Evolutionary conservation across 1,284 basidiomycete genomes (phyloP).

Genomic region (Sporisorium sorghi): DNA sequence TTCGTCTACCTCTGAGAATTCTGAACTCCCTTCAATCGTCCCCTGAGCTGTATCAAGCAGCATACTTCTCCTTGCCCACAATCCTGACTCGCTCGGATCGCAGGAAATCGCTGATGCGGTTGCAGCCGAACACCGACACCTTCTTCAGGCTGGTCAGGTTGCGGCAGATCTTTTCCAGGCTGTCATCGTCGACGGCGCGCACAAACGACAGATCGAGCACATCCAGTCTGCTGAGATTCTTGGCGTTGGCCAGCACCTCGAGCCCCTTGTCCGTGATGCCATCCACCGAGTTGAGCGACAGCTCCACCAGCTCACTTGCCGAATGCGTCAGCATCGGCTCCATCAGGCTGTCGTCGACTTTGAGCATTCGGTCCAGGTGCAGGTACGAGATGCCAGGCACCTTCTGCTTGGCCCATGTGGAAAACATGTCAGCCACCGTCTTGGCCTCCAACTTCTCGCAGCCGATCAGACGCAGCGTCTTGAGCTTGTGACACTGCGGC

Average conservation of each 20-base stretch:
- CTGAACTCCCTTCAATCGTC: background rate
- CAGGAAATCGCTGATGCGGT: conserved; percentile 58
- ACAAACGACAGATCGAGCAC: conserved; percentile 89
- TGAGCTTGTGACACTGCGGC: conserved; percentile 74
- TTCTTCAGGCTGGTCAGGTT: conserved; percentile 52
- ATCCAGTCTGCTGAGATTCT: conserved; percentile 70
- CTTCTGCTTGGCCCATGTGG: conserved; percentile 14
- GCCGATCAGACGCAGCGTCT: conserved; percentile 75
- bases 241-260: conserved; percentile 70
- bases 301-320: conserved; percentile 74
- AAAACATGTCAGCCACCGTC: conserved; percentile 46
- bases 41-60: background rate
- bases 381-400: conserved; percentile 54
- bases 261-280: conserved; percentile 75
- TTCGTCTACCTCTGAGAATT: no score
- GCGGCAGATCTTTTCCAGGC: conserved; percentile 77
- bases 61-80: conserved; percentile 61
- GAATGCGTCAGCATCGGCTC: conserved; percentile 79
- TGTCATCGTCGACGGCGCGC: conserved; percentile 83
- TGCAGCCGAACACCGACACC: conserved; percentile 69
- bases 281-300: conserved; percentile 85
- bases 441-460: conserved; percentile 73
- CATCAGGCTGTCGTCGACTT: conserved; percentile 76
- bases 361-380: conserved; percentile 65
- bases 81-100: conserved; percentile 55